phyloP scores from a whole-genome alignment of 495 filamentous ascomycete genomes.

The Podospora appendiculata region DNA sequence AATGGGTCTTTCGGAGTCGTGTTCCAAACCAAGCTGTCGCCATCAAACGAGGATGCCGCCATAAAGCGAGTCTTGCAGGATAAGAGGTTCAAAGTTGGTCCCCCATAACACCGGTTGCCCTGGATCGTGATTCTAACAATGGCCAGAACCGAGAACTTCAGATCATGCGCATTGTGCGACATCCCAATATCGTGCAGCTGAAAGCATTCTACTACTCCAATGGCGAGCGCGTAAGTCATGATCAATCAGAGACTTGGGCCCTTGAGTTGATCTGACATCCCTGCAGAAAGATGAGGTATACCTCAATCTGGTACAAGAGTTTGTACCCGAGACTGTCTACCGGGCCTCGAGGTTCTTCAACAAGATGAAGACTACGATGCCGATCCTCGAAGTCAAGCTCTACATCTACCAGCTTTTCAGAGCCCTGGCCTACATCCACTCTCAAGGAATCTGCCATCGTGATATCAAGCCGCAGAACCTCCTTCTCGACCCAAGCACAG shows the following conservation, averaged over 20 bases:
- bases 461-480: conserved; percentile 99
- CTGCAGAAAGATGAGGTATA: conserved; percentile 97
- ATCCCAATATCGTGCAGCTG: conserved; percentile 96
- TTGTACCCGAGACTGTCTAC: conserved; percentile 97
- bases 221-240: conserved; percentile 75
- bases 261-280: background rate
- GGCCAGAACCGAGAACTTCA: conserved; percentile 92
- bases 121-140: conserved; percentile 22
- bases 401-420: conserved; percentile 99
- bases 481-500: conserved; percentile 80
- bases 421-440: conserved; percentile 97
- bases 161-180: conserved; percentile 98
- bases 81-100: conserved; percentile 90
- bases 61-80: conserved; percentile 98
- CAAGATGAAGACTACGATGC: conserved; percentile 99
- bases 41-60: conserved; percentile 92
- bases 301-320: conserved; percentile 95
- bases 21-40: conserved; percentile 97
- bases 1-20: conserved; percentile 99
- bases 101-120: background rate
- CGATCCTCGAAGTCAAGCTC: conserved; percentile 95
- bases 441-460: conserved; percentile 96
- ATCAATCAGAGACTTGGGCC: too few relatives aligned
- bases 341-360: conserved; percentile 98
- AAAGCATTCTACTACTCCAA: conserved; percentile 99